Evolutionary conservation across 352 stramenopile genomes (phyloP).

Genomic region (Sclerospora graminicola): DNA sequence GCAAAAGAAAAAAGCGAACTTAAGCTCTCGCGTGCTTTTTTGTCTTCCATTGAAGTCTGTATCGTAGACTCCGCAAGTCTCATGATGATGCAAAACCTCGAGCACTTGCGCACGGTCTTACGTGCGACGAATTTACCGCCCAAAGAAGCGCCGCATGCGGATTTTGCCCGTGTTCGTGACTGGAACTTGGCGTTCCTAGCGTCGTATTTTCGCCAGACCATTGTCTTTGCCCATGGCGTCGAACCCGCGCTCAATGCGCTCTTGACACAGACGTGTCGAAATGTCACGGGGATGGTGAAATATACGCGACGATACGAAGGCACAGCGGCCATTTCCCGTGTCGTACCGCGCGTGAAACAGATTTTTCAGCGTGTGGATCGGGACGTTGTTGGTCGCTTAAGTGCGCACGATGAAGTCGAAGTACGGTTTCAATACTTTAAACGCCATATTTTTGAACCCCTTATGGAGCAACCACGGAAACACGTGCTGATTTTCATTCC

Average conservation of each 20-base stretch:
- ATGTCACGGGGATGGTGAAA: slow-evolving; percentile 40
- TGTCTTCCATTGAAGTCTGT: slow-evolving; percentile 74
- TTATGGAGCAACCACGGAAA: slow-evolving; percentile 55
- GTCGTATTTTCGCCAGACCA: slow-evolving; percentile 61
- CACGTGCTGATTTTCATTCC: slow-evolving; percentile 75
- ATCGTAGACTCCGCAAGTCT: slow-evolving; percentile 73
- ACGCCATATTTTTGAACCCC: slow-evolving; percentile 64
- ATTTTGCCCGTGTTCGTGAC: slow-evolving; percentile 64
- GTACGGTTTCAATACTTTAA: slow-evolving; percentile 68
- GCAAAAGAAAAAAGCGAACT: slow-evolving; percentile 10
- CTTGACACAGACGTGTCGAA: slow-evolving; percentile 47
- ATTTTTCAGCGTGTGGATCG: slow-evolving; percentile 74
- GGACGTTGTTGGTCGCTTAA: slow-evolving; percentile 15
- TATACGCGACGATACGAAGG: slow-evolving; percentile 50
- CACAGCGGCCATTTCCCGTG: slow-evolving; percentile 40
- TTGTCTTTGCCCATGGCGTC: slow-evolving; percentile 52
- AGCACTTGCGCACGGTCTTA: slow-evolving; percentile 57
- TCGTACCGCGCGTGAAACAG: slow-evolving; percentile 66
- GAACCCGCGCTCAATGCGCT: slow-evolving; percentile 55
- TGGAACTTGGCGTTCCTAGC: slow-evolving; percentile 65
- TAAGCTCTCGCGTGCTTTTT: slow-evolving; percentile 54
- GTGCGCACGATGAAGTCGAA: slow-evolving; percentile 38
- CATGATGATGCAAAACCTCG: slow-evolving; percentile 75
- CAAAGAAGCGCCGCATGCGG: slow-evolving; percentile 55
- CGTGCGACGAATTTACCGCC: slow-evolving; percentile 52